These are phyloP conservation scores for Candida germanica DNA, from an alignment of 805 yeast species.

Conservation along the genomic window DNA sequence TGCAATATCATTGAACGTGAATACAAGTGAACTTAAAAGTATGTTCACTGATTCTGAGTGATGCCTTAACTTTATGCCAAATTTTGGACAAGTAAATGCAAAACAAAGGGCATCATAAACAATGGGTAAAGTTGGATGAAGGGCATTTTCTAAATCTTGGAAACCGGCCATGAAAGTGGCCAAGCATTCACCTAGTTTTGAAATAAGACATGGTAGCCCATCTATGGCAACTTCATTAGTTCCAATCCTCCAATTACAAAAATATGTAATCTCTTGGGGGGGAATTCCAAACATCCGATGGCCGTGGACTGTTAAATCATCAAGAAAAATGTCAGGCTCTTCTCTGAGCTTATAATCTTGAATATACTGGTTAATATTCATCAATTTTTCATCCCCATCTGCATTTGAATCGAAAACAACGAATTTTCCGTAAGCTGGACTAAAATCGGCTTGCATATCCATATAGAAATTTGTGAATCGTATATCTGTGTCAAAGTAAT, in stretches of 20 bases:
- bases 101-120: slow-evolving; percentile 70
- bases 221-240: slow-evolving; percentile 57
- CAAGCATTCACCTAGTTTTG: slow-evolving; percentile 41
- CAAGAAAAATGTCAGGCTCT: slow-evolving; percentile 49
- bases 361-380: slow-evolving; percentile 16
- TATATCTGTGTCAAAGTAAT: slow-evolving; percentile 70
- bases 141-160: slow-evolving; percentile 71
- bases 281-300: slow-evolving; percentile 93
- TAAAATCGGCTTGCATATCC: slow-evolving; percentile 78
- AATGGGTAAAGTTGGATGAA: slow-evolving; percentile 52
- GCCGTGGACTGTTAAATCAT: slow-evolving; percentile 68
- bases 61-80: slow-evolving; percentile 39
- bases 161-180: slow-evolving; percentile 59
- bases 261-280: slow-evolving; percentile 82
- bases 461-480: slow-evolving; percentile 88
- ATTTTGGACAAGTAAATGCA: slow-evolving; percentile 48
- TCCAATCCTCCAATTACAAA: slow-evolving; percentile 85
- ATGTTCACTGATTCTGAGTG: slow-evolving; percentile 11
- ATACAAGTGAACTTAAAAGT: slow-evolving; percentile 21
- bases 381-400: slow-evolving; percentile 20
- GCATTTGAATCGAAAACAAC: slow-evolving; percentile 22
- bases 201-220: slow-evolving; percentile 46
- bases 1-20: slow-evolving; percentile 66
- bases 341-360: slow-evolving; percentile 1
- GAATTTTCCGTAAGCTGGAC: slow-evolving; percentile 47